phyloP scores from a whole-genome alignment of 805 yeast species.

The Candida ortonii region DNA sequence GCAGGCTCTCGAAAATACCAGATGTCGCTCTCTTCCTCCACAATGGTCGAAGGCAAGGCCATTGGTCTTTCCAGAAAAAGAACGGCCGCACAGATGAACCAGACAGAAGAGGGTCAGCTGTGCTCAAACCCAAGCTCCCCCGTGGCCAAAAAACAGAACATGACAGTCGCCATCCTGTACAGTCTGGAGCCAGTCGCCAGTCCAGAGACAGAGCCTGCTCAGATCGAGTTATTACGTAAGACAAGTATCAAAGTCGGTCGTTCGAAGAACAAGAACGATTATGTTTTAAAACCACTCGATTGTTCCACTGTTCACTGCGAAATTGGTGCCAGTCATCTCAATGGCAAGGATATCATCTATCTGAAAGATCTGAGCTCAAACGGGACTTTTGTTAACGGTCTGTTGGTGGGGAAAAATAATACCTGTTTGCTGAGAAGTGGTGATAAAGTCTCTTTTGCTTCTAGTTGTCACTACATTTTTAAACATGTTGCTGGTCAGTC shows the following conservation, averaged over 20 bases:
- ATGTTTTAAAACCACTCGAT: slow-evolving; percentile 44
- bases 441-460: slow-evolving; percentile 56
- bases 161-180: slow-evolving; percentile 14
- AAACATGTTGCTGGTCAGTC: slow-evolving; percentile 16
- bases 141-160: slow-evolving; percentile 5
- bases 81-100: slow-evolving; percentile 6
- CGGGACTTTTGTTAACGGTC: slow-evolving; percentile 66
- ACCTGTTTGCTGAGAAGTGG: slow-evolving; percentile 56
- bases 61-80: slow-evolving; percentile 18
- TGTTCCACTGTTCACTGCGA: slow-evolving; percentile 67
- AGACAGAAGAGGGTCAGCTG: neutral
- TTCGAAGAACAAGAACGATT: slow-evolving; percentile 46
- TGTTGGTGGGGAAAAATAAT: slow-evolving; percentile 46
- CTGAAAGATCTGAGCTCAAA: slow-evolving; percentile 59
- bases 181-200: slow-evolving; percentile 12
- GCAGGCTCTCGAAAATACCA: no score
- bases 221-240: slow-evolving; percentile 16
- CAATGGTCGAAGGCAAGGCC: no score
- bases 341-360: slow-evolving; percentile 38
- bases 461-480: slow-evolving; percentile 30
- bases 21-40: no score
- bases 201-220: slow-evolving; percentile 6
- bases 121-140: slow-evolving; percentile 4
- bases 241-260: slow-evolving; percentile 24
- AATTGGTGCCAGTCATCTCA: slow-evolving; percentile 41